These are phyloP conservation scores for Gracilaria vermiculophylla DNA, from an alignment of 23 red algal species.

Conservation along the genomic window DNA sequence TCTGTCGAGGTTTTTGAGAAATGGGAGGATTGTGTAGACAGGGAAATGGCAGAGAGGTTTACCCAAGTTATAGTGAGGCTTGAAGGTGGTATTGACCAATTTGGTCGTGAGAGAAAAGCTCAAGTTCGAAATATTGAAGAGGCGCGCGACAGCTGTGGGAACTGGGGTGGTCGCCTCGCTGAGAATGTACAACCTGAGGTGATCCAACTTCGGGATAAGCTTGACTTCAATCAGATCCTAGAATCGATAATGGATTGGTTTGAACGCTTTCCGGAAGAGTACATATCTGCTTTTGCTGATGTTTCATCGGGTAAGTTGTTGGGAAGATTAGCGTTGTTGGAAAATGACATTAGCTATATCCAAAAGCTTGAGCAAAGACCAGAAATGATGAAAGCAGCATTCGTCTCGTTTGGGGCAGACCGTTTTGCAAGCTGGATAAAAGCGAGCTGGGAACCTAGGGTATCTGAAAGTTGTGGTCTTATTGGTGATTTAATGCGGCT, in stretches of 20 bases:
- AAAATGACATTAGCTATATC: conserved; percentile 11
- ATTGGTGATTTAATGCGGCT: not conserved
- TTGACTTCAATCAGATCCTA: not conserved
- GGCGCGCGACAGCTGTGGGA: not conserved
- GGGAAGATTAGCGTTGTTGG: not conserved
- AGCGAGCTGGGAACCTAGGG: conserved; percentile 18
- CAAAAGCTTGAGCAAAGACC: not conserved
- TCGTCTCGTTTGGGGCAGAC: not conserved
- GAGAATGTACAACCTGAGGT: not conserved
- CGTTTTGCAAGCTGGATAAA: conserved; percentile 8
- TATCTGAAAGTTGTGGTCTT: not conserved
- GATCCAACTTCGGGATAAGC: not conserved
- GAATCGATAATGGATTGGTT: not conserved
- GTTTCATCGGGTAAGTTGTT: not conserved
- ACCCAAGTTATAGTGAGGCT: not conserved
- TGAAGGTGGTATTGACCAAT: not conserved
- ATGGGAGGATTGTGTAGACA: not conserved
- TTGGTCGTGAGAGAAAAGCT: conserved; percentile 1
- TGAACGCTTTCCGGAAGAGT: conserved; percentile 5
- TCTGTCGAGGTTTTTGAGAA: not conserved
- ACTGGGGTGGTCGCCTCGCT: not conserved
- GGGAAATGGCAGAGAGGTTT: not conserved
- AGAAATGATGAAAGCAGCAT: not conserved
- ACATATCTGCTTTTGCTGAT: conserved; percentile 5
- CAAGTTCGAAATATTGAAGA: not conserved